phyloP scores from a whole-genome alignment of 2,329 filamentous ascomycete species.

The Claviceps paspali region DNA sequence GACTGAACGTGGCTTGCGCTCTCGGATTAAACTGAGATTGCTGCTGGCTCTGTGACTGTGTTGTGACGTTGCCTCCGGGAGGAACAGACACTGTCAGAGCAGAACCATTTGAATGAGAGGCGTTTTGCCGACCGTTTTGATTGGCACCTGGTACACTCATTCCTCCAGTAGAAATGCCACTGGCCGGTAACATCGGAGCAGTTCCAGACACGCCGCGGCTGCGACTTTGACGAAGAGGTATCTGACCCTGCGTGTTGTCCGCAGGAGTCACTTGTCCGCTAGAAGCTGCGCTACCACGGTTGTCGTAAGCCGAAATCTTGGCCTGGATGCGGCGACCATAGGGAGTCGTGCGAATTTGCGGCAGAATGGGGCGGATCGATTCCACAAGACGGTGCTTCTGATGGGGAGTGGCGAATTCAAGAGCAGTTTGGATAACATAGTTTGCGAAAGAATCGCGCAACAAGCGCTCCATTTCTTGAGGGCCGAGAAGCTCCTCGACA shows the following conservation, averaged over 20 bases:
- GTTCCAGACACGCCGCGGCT: conserved; percentile 27
- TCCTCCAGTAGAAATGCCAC: conserved; percentile 13
- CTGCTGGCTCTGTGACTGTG: conserved; percentile 12
- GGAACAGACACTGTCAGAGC: conserved; percentile 18
- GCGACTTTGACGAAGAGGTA: conserved; percentile 30
- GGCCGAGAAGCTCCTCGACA: conserved; percentile 63
- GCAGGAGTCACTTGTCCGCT: conserved; percentile 37
- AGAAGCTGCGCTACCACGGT: conserved; percentile 24
- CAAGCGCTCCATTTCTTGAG: conserved; percentile 70
- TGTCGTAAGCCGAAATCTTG: conserved; percentile 58
- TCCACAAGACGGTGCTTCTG: conserved; percentile 68
- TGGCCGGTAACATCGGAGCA: conserved; percentile 19
- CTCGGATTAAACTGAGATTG: conserved; percentile 15
- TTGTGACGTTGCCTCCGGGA: conserved; percentile 11
- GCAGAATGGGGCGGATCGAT: conserved; percentile 68
- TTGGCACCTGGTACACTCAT: conserved; percentile 8
- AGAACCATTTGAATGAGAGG: conserved; percentile 18
- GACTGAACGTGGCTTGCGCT: conserved; percentile 13
- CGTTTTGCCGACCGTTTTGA: conserved; percentile 16
- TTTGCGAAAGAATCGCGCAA: conserved; percentile 90
- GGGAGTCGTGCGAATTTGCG: conserved; percentile 74
- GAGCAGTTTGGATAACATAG: conserved; percentile 93
- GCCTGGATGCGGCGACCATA: conserved; percentile 87
- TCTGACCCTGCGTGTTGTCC: conserved; percentile 39
- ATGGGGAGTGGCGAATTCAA: conserved; percentile 65